phyloP scores from a whole-genome alignment of 106 monocot genomes.

The Dioscorea zingiberensis region DNA sequence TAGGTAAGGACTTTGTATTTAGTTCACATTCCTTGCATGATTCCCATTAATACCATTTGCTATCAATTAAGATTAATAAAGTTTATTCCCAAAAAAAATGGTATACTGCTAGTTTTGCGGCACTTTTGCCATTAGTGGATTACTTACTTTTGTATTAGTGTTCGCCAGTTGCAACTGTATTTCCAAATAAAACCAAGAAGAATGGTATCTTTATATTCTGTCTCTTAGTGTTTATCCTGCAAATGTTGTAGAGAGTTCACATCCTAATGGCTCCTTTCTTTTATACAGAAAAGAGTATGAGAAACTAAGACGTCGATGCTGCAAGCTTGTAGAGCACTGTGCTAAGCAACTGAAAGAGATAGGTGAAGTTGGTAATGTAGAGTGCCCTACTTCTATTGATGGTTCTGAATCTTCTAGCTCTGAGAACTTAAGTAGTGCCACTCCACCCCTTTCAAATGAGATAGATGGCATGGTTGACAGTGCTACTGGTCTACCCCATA shows the following conservation, averaged over 20 bases:
- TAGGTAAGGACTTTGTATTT: too few species aligned
- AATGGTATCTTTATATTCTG: background rate
- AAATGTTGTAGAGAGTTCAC: too few species aligned
- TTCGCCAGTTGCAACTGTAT: background rate
- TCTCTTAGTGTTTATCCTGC: too few species aligned
- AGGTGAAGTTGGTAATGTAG: constrained; percentile 12
- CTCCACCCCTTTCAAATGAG: constrained; percentile 13
- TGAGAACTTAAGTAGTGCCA: constrained; percentile 21
- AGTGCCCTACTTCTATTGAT: constrained; percentile 17
- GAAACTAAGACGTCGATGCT: constrained; percentile 56
- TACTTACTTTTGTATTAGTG: too few species aligned
- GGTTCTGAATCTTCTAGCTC: constrained; percentile 21
- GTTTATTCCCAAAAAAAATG: background rate
- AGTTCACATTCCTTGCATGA: background rate
- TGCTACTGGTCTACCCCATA: background rate
- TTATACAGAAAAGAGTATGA: constrained; percentile 60
- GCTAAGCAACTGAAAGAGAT: constrained; percentile 24
- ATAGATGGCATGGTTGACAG: background rate
- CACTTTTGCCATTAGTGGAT: too few species aligned
- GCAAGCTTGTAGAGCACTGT: constrained; percentile 10
- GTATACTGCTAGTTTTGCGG: too few species aligned
- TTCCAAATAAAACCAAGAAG: background rate
- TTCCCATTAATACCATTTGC: background rate
- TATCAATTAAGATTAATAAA: background rate
- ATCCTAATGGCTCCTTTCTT: background rate